Base-by-base conservation (phyloP, 352 stramenopile genomes). In the Pythium apleroticum region DNA sequence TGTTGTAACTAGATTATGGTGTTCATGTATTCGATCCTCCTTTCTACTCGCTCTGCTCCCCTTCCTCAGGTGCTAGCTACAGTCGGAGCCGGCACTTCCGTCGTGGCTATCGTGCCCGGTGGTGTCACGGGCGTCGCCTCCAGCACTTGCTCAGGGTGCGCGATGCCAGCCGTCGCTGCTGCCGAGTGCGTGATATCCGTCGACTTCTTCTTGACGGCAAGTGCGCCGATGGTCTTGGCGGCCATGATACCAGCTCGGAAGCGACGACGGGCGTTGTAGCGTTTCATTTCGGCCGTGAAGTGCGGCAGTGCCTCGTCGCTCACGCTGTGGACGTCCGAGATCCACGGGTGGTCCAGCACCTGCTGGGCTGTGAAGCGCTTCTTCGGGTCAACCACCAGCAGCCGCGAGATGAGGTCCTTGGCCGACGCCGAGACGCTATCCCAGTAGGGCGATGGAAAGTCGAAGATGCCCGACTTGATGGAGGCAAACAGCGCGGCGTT, bases 401-500 rank as follows among this genome's bases (percentile, higher is more conserved):
- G 75, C 31, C 80, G 71, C 33, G 81, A 82, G 58, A 99, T 97
- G 20, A 99, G 74, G 53, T 98, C 90, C 69, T 98, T 98, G 52
- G 95, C 94, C 43, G 75, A 88, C 10, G 81, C 72, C 0, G 88
- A 97, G 39, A 99, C 86, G 57, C 90, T 84, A 70, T 96, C 86
- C 95, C 95, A 99, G 76, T 98, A 98, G 15, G 96, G 92, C 54
- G 81, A 95, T 31, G 87, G 85, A 68, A 96, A 98, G 65, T 97
- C 89, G 73, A 96, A 98, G 55, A 90, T 80, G 20, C 90, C 94
- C 37, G 76, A 86, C 61, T 94, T 91, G 76, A 97, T 97, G 24
- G 77, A 88, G 58, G 88, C 84, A 66, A 97, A 97, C n/a, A 96
- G 66, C 12, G 81, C 85, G 12, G 83, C 81, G 57, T 95, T 97